Base-by-base conservation (phyloP, 371 early-diverging fungal genomes). In the Scutellospora calospora region DNA sequence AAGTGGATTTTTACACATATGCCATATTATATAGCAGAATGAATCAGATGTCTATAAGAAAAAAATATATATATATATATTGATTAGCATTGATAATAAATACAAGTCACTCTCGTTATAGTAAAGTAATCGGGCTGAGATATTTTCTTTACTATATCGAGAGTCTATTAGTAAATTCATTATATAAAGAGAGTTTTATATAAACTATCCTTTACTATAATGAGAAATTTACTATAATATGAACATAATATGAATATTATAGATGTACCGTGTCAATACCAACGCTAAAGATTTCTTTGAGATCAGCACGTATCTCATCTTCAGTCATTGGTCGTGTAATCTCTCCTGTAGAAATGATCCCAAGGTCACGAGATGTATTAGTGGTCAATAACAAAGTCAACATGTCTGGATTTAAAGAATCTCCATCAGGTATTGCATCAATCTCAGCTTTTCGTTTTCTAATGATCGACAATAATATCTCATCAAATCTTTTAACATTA, bases 1-100 rank as follows among this genome's bases (percentile, higher is more conserved):
- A 49, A 29, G 27, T 22, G 78, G 78, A 29, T 78, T 49, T 2
- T 65, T 20, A 41, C 20, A 14, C 9, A 78, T 8, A 60, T 65
- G 65, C 20, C 65, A 78, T 49, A 49, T 49, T 25, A 78, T 65
- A 33, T 49, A 78, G 25, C 78, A 78, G 27, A 65, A 25, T n/a
- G 54, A 11, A 14, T 18, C 25, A 3, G 78, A 6, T 5, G 18
- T 65, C 76, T 76, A 35, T 33, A 62, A 57, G 20, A n/a, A 9
- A 25, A 16, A 22, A 63, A 29, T n/a, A n/a, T 63, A 27, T 5
- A 65, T 14, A 27, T 25, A 25, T 31, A 65, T 65, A 65, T 25
- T 35, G 4, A 16, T 25, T 9, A 27, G 45, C 12, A 45, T 11
- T 45, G 45, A 45, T 45, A 45, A 45, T 11, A 45, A 45, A 45